Evolutionary conservation across 2,329 filamentous ascomycete species (phyloP).

Genomic region (Fusarium napiforme): DNA sequence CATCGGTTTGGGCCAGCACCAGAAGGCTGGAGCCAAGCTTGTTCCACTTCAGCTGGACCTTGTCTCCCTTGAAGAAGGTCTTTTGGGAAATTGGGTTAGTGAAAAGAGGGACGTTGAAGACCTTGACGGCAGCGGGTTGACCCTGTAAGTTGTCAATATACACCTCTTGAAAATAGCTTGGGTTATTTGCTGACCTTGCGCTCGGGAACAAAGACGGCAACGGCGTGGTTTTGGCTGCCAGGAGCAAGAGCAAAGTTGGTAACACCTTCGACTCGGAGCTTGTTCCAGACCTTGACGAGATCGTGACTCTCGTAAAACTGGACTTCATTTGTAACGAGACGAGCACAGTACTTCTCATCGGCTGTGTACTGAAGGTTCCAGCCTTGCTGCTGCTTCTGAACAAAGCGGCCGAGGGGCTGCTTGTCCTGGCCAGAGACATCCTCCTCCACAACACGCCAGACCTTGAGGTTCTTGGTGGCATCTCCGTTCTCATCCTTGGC

Average conservation of each 20-base stretch:
- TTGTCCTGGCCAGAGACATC: constrained; percentile 70
- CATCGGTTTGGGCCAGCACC: constrained; percentile 95
- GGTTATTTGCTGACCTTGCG: constrained; percentile 73
- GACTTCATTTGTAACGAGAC: constrained; percentile 94
- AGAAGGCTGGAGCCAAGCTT: constrained; percentile 88
- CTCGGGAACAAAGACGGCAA: constrained; percentile 95
- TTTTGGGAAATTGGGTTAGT: constrained; percentile 88
- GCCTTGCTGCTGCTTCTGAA: constrained; percentile 93
- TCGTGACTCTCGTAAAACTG: constrained; percentile 95
- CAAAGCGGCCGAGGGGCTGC: constrained; percentile 85
- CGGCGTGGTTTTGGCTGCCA: constrained; percentile 82
- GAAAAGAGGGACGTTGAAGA: constrained; percentile 94
- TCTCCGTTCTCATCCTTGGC: constrained; percentile 93
- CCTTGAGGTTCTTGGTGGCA: constrained; percentile 94
- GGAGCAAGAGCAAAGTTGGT: constrained; percentile 89
- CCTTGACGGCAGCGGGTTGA: constrained; percentile 91
- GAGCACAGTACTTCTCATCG: constrained; percentile 93
- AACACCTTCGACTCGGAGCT: constrained; percentile 91
- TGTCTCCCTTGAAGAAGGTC: constrained; percentile 99
- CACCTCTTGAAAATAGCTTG: background rate
- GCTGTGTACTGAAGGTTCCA: constrained; percentile 98
- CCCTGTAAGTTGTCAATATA: constrained; percentile 65
- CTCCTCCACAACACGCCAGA: constrained; percentile 88
- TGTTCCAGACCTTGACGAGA: constrained; percentile 90
- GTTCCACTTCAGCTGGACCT: constrained; percentile 99